Percentiles rank a stretch among this genome's conserved stretches.
These are phyloP conservation scores for Phoma sp. DNA, from an alignment of 2,329 filamentous ascomycete genomes.

Conservation along the genomic window DNA sequence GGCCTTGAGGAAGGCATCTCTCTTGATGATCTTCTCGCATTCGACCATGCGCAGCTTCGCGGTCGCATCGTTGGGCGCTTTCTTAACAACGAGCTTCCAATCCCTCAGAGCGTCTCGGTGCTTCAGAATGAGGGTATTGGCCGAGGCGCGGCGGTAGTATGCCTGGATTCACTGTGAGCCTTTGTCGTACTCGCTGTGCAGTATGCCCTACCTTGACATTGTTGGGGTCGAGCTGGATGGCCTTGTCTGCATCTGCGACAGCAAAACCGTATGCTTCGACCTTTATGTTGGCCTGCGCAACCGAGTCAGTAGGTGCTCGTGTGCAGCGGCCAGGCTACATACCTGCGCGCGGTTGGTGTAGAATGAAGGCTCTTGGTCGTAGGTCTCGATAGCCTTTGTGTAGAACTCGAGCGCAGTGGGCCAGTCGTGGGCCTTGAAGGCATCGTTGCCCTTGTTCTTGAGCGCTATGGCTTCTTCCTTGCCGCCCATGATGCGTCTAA, in stretches of 20 bases:
- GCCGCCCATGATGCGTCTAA: constrained; percentile 42
- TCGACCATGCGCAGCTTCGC: constrained; percentile 89
- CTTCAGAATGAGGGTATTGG: constrained; percentile 87
- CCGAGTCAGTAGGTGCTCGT: constrained; percentile 31
- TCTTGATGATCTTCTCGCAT: constrained; percentile 92
- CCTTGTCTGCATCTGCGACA: constrained; percentile 86
- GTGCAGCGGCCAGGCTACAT: constrained; percentile 43
- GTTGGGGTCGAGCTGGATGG: constrained; percentile 84
- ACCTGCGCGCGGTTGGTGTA: constrained; percentile 96
- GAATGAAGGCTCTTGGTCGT: constrained; percentile 85
- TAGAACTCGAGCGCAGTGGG: constrained; percentile 81
- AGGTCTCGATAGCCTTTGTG: constrained; percentile 82
- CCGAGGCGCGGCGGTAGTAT: constrained; percentile 91
- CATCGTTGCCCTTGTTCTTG: constrained; percentile 94
- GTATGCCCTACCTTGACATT: constrained; percentile 79
- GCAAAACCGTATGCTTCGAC: constrained; percentile 94
- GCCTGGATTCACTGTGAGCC: constrained; percentile 62
- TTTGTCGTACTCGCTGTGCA: background rate
- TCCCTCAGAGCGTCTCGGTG: constrained; percentile 89
- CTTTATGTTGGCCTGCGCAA: constrained; percentile 87
- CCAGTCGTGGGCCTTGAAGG: constrained; percentile 89
- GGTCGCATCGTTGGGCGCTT: constrained; percentile 87
- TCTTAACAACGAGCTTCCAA: constrained; percentile 87
- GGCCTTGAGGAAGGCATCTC: constrained; percentile 89
- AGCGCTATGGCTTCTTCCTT: constrained; percentile 77